Conservation (phyloP, 805 yeast genomes). For the Wickerhamomyces rabaulensis region DNA sequence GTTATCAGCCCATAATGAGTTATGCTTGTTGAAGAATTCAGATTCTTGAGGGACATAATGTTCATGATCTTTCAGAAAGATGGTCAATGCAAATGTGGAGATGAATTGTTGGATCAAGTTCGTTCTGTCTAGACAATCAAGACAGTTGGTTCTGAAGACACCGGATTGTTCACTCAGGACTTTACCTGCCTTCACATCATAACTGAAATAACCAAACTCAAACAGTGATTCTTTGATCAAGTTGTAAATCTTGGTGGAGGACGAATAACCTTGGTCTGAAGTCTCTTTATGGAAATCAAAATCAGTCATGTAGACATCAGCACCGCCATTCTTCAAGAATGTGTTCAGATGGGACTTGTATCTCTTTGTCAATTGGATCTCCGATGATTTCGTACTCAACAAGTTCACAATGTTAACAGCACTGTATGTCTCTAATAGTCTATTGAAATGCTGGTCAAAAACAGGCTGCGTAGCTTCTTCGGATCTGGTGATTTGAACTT, state of each 20-base stretch:
- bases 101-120: constrained; percentile 84
- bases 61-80: constrained; percentile 40
- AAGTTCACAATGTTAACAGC: constrained; percentile 86
- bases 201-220: constrained; percentile 78
- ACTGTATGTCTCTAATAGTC: constrained; percentile 70
- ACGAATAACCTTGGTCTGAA: constrained; percentile 82
- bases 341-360: constrained; percentile 55
- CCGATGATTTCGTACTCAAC: constrained; percentile 74
- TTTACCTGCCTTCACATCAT: constrained; percentile 51
- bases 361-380: constrained; percentile 62
- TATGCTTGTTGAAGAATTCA: constrained; percentile 68
- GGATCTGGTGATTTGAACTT: constrained; percentile 83
- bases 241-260: constrained; percentile 67
- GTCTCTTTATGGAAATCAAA: constrained; percentile 96
- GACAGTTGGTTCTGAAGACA: constrained; percentile 86
- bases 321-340: constrained; percentile 26
- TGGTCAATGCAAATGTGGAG: constrained; percentile 64
- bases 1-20: constrained; percentile 95
- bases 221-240: constrained; percentile 59
- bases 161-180: constrained; percentile 78
- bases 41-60: constrained; percentile 33
- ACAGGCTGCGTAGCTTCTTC: constrained; percentile 90
- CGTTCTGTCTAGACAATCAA: constrained; percentile 93
- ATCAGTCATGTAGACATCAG: constrained; percentile 56
- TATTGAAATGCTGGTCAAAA: constrained; percentile 75